Evolutionary conservation across 306 rosid genomes (phyloP), one percentile per base, ranked within the genome.

Genomic region (Adenanthera pavonina): DNA sequence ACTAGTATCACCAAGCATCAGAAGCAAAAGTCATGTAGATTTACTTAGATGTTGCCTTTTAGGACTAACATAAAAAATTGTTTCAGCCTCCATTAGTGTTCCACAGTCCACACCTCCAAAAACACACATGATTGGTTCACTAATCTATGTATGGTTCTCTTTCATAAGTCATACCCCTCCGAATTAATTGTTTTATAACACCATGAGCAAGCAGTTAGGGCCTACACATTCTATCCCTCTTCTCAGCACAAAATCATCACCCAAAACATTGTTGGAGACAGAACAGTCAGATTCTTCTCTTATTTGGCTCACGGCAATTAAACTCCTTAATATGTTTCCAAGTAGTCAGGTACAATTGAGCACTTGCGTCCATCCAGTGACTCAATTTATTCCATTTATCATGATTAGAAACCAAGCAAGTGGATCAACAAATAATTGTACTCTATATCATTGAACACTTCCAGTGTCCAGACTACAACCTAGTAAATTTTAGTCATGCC

Each of bases 381-480:
- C 72, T 72, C 34, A 59, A 69, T 61, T 56, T 38, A 47, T 77
- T 33, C 38, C 38, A 66, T 11, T 19, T 47, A 78, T 47, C 6
- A 69, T 43, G 47, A 61, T 57, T 51, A 47, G 10, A 78, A 53
- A 62, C 7, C 47, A 75, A 47, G 56, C 17, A 77, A 25, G 52
- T 48, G 19, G 65, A 48, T 36, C 51, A 57, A 74, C 59, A 59
- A 57, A 60, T 35, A 68, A 62, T 15, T 53, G 6, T 15, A 77
- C 64, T 44, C 4, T 20, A 52, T 75, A 33, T 20, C 62, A 54
- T 19, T 71, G 56, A 43, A 44, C 20, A 44, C 19, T 76, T 80
- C 43, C 85, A 81, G 62, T 62, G 66, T 77, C 66, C 82, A 81
- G 46, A 76, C 19, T 25, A 57, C 40, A 30, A 44, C 35, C 72